These are phyloP conservation scores for Phalaenopsis aphrodite DNA, from an alignment of 106 monocot genomes.

Conservation along the genomic window DNA sequence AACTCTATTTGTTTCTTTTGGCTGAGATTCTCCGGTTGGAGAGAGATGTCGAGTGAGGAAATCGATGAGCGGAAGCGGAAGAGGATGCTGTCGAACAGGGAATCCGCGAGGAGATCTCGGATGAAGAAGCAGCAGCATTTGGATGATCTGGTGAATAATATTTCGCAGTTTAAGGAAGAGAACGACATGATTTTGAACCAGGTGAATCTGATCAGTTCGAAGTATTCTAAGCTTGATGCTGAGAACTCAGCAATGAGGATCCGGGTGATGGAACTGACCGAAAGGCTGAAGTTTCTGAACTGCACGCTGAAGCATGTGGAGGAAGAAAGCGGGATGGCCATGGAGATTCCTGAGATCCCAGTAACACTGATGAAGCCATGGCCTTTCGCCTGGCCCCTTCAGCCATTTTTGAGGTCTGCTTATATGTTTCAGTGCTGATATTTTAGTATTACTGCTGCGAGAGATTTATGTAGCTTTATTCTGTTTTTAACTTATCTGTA, in stretches of 20 bases:
- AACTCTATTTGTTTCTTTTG: background rate
- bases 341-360: slow-evolving; percentile 45
- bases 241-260: slow-evolving; percentile 49
- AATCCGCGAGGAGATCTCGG: slow-evolving; percentile 72
- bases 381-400: slow-evolving; percentile 20
- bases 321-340: slow-evolving; percentile 43
- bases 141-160: slow-evolving; percentile 39
- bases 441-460: background rate
- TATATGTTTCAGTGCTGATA: slow-evolving; percentile 14
- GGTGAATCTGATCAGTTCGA: slow-evolving; percentile 20
- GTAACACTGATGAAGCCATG: slow-evolving; percentile 33
- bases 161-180: slow-evolving; percentile 34
- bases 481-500: background rate
- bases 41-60: slow-evolving; percentile 23
- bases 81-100: slow-evolving; percentile 82
- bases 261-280: slow-evolving; percentile 44
- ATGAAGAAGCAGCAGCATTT: slow-evolving; percentile 75
- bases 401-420: background rate
- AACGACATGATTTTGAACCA: slow-evolving; percentile 39
- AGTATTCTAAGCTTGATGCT: slow-evolving; percentile 23
- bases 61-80: slow-evolving; percentile 56
- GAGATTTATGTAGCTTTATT: background rate
- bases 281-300: slow-evolving; percentile 41
- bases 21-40: background rate
- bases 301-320: slow-evolving; percentile 39